These are phyloP conservation scores for Suillus luteus DNA, from an alignment of 768 basidiomycete species.

Conservation along the genomic window DNA sequence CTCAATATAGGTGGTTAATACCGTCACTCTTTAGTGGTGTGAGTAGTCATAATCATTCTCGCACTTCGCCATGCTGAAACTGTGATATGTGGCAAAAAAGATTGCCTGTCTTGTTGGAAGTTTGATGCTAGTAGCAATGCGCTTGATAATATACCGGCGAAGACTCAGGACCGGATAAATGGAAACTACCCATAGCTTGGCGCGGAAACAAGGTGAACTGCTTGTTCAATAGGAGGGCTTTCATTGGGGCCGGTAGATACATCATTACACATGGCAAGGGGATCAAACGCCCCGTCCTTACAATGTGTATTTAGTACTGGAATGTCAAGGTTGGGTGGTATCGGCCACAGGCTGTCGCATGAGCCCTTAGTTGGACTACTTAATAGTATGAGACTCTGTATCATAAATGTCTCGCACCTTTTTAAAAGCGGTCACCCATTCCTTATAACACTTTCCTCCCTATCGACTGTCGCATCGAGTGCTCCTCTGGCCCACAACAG, in stretches of 20 bases:
- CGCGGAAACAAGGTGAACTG: no score
- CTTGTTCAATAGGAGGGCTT: no score
- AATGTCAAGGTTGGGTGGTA: no score
- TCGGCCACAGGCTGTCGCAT: no score
- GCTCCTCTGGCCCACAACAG: conserved; percentile 61
- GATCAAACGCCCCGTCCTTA: no score
- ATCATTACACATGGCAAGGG: no score
- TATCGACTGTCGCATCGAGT: conserved; percentile 91
- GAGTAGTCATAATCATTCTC: conserved; percentile 6
- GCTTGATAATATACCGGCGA: background rate
- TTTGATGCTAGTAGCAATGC: background rate
- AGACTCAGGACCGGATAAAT: background rate
- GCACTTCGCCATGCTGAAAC: background rate
- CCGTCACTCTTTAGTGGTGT: conserved; percentile 55
- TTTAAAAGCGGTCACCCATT: conserved; percentile 81
- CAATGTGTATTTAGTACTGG: no score
- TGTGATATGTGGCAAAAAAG: background rate
- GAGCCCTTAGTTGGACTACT: no score
- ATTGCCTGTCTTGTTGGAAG: background rate
- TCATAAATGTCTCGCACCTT: conserved; percentile 68
- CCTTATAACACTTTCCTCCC: conserved; percentile 98
- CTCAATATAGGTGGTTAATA: conserved; percentile 55
- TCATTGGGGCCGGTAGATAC: no score
- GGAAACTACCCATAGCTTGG: background rate
- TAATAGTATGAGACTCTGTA: no score